Conservation (phyloP, 495 filamentous ascomycete species). For the Jackrogersella minutella region DNA sequence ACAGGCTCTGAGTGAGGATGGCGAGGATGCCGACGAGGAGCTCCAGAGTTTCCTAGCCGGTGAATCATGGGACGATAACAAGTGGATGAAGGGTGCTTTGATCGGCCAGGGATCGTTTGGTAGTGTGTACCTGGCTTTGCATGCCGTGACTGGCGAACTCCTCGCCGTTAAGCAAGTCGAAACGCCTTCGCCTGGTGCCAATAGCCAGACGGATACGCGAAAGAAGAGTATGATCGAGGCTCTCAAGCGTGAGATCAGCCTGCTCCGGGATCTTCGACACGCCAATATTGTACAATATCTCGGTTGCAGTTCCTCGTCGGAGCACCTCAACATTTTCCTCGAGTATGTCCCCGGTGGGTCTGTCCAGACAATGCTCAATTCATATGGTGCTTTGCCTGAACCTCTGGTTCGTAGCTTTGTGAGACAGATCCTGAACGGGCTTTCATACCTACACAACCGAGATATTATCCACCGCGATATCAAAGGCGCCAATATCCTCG, state of each 20-base stretch:
- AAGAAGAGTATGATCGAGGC: conserved; percentile 99
- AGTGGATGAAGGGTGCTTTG: conserved; percentile 98
- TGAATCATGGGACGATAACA: conserved; percentile 92
- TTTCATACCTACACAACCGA: conserved; percentile 93
- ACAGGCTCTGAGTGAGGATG: conserved; percentile 81
- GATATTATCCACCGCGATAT: conserved; percentile 99
- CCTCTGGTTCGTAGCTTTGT: conserved; percentile 96
- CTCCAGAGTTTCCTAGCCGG: conserved; percentile 84
- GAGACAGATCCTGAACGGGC: conserved; percentile 90
- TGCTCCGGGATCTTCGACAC: conserved; percentile 93
- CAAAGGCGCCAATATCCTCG: conserved; percentile 98
- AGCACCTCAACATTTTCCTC: conserved; percentile 98
- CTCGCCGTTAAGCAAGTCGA: conserved; percentile 99
- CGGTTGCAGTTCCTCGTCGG: conserved; percentile 87
- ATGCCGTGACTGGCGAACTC: conserved; percentile 94
- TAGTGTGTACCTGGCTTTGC: conserved; percentile 95
- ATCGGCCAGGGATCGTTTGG: conserved; percentile 98
- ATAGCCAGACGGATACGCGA: conserved; percentile 80
- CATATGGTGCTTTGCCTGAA: conserved; percentile 93
- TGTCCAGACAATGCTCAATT: conserved; percentile 96
- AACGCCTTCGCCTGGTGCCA: conserved; percentile 80
- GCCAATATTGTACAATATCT: conserved; percentile 98
- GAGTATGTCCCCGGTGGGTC: conserved; percentile 98
- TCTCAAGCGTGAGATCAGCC: conserved; percentile 92
- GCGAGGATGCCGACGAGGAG: conserved; percentile 83